A percentile compares a stretch with the other conserved stretches of the same genome.
These are phyloP conservation scores for Balamuthia mandrillaris DNA, from an alignment of 208 protist species.

Conservation along the genomic window DNA sequence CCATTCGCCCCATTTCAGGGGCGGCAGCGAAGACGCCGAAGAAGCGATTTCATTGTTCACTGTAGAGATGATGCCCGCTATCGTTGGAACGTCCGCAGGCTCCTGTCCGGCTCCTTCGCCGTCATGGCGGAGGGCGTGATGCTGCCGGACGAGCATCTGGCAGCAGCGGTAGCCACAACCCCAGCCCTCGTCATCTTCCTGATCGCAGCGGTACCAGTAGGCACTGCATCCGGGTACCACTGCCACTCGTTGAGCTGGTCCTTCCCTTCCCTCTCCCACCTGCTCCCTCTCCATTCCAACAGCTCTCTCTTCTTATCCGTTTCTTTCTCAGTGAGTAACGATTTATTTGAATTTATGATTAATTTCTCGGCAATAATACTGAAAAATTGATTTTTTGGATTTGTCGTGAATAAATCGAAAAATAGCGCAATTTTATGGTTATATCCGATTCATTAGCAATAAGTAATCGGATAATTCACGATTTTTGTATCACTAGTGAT, in stretches of 20 bases:
- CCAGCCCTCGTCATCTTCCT: background rate
- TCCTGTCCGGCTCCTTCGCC: background rate
- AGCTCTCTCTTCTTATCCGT: too few species aligned
- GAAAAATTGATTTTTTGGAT: too few species aligned
- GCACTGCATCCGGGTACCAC: background rate
- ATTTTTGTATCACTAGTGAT: too few species aligned
- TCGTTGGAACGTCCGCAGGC: background rate
- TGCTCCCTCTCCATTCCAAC: too few species aligned
- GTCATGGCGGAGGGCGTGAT: background rate
- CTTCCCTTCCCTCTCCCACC: background rate
- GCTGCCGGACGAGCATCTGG: constrained; percentile 5
- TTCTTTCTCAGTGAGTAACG: too few species aligned
- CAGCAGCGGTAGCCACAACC: background rate
- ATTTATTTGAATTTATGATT: too few species aligned
- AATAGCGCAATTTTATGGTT: too few species aligned
- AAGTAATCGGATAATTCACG: too few species aligned
- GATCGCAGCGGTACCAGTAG: constrained; percentile 13
- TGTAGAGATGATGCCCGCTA: background rate
- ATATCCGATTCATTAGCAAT: too few species aligned
- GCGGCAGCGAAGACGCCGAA: background rate
- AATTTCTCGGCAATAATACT: too few species aligned
- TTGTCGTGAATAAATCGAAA: too few species aligned
- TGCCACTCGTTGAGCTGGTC: background rate
- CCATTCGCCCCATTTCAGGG: background rate
- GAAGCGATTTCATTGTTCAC: background rate